Base-by-base conservation (phyloP, 2,329 filamentous ascomycete genomes). In the Pseudofabraea citricarpa region DNA sequence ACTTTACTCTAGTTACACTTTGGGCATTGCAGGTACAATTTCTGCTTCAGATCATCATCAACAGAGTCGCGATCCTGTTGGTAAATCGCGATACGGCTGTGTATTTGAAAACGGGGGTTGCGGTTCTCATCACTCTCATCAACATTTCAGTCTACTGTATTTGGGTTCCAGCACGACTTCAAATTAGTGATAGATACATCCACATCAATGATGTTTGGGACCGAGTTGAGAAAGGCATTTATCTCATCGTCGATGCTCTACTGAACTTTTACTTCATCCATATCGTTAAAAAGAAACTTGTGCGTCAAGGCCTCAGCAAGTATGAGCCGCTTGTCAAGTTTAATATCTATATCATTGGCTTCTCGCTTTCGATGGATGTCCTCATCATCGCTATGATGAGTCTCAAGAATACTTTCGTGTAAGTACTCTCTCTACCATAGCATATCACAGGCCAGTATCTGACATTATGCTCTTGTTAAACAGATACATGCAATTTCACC, bases 1-100 rank as follows among this genome's bases (percentile, higher is more conserved):
- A 36, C 32, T n/a, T 29, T 21, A 16, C 9, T 24, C 16, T 27
- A 33, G 19, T 27, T 60, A 20, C 55, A 64, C 20, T 53, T 69
- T 31, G 72, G 69, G 68, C 62, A 66, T 0, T 63, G 71, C 20
- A 60, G 20, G 35, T 74, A 16, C 72, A 75, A 43, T 56, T 74
- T 1, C 50, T 75, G 3, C 65, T 75, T 63, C 72, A 76, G 51
- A 75, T 76, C 38, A 74, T 76, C 50, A 68, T 75, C 55, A 76
- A 75, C 50, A 67, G 73, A 36, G 71, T 75, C 23, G 64, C 68
- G 1, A 64, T 76, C 32, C 68, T 76, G 20, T 63, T 66, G 10
- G 37, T 46, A 29, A 18, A 46, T 31, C 40, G 22, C n/a, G n/a
- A 23, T 15, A 21, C 41, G 15, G 38, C 42, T 18, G n/a, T 21